Evolutionary conservation across 352 stramenopile genomes (phyloP), one percentile per base, ranked within the genome.

Genomic region (Globisporangium perplexum): DNA sequence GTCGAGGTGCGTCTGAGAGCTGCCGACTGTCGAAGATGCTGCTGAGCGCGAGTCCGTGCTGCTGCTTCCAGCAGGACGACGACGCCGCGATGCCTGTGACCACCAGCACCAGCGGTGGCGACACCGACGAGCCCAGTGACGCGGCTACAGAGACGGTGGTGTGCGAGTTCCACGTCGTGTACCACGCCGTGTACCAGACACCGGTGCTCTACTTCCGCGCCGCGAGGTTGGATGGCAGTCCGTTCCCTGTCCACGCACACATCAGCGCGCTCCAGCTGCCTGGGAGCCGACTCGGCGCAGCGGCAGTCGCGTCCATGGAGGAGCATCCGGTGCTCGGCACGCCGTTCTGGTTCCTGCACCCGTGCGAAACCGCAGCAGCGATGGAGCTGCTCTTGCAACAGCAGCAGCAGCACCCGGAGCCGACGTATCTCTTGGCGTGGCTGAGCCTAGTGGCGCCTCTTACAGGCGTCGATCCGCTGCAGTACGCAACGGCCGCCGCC

Each of bases 121-220:
- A 43, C 41, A 28, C 42, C 7, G 15, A 4, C 8, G 28, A 47
- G 23, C 20, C n/a, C 17, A 3, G 35, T 20, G 26, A 18, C 11
- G 7, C 38, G 36, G 24, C 47, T 20, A 50, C 44, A 15, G 47
- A 74, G 28, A 71, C 56, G 10, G 62, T 74, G n/a, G 28, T 90
- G 20, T 65, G 82, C 42, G 80, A 91, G 36, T 89, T 89, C 61
- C 83, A 93, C 66, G 83, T 93, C 49, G 79, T 90, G 28, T 93
- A 77, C 59, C 83, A 90, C 61, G 67, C 64, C 10, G 81, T 85
- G 31, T 93, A 89, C 63, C 72, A 83, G 53, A 86, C 74, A 3
- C 81, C 81, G 0, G 75, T 84, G 63, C 67, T 93, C 35, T 93
- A 86, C 53, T 89, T 93, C 23, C 75, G 74, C 17, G 60, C 53